These are phyloP conservation scores for Monosporascus cannonballus DNA, from an alignment of 2,329 filamentous ascomycete genomes.

Conservation along the genomic window DNA sequence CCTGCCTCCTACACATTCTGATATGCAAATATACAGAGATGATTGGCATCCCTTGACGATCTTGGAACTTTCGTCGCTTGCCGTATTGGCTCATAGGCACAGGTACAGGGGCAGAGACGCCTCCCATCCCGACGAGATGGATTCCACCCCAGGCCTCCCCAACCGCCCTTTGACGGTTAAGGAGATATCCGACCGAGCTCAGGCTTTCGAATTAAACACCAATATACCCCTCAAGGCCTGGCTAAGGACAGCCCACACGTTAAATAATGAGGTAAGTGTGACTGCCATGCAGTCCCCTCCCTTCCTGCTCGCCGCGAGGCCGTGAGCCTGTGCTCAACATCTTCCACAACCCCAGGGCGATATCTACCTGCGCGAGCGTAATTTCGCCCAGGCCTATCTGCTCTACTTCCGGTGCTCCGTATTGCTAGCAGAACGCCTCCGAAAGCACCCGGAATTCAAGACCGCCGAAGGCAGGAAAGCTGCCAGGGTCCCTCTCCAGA, in stretches of 20 bases:
- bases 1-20: not conserved
- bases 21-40: not conserved
- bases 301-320: not conserved
- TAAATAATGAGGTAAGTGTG: slow-evolving; percentile 68
- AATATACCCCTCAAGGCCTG: slow-evolving; percentile 73
- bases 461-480: slow-evolving; percentile 58
- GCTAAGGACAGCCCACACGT: slow-evolving; percentile 71
- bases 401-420: slow-evolving; percentile 85
- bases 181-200: slow-evolving; percentile 70
- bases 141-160: slow-evolving; percentile 13
- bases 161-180: slow-evolving; percentile 63
- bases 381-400: slow-evolving; percentile 83
- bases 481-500: slow-evolving; percentile 46
- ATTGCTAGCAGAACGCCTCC: slow-evolving; percentile 72
- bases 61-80: not conserved
- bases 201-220: slow-evolving; percentile 75
- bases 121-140: slow-evolving; percentile 19
- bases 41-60: slow-evolving; percentile 7
- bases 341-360: slow-evolving; percentile 54
- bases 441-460: slow-evolving; percentile 69
- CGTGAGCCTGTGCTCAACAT: no score
- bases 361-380: slow-evolving; percentile 79
- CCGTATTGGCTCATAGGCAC: not conserved
- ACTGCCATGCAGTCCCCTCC: not conserved
- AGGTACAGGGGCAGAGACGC: not conserved